A percentile compares a stretch with the other conserved stretches of the same genome.
Conservation (phyloP, 2,329 filamentous ascomycete genomes). For the Colletotrichum simmondsii region DNA sequence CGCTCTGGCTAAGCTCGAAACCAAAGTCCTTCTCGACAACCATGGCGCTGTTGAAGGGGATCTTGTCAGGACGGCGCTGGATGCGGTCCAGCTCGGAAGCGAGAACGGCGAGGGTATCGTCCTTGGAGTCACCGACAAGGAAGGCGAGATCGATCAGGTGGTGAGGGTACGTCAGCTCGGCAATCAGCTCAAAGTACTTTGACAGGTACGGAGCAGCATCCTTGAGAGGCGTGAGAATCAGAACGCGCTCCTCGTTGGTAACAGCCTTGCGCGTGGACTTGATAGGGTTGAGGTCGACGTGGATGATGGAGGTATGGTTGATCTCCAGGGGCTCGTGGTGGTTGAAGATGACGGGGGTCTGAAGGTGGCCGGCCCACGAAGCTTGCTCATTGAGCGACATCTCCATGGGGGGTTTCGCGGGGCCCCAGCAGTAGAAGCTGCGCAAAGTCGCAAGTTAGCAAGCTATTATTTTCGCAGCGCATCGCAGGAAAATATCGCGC, state of each 20-base stretch:
- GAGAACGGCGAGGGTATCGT: conserved; percentile 91
- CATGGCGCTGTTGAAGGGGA: conserved; percentile 85
- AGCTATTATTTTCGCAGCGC: not conserved
- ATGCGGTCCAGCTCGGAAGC: conserved; percentile 87
- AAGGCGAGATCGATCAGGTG: conserved; percentile 95
- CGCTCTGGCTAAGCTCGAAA: conserved; percentile 77
- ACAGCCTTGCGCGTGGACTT: conserved; percentile 82
- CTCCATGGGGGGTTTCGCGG: conserved; percentile 93
- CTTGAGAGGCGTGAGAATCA: conserved; percentile 92
- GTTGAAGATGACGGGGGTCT: conserved; percentile 96
- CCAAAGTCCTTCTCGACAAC: conserved; percentile 95
- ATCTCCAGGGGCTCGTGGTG: conserved; percentile 89
- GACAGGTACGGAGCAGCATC: conserved; percentile 85
- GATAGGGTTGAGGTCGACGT: conserved; percentile 87
- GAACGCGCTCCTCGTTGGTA: conserved; percentile 84
- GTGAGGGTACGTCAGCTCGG: conserved; percentile 92
- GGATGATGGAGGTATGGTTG: conserved; percentile 82
- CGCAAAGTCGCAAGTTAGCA: conserved; percentile 15
- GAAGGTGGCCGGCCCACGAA: conserved; percentile 87
- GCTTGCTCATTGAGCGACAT: conserved; percentile 93
- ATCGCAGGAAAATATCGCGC: not conserved
- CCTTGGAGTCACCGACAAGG: conserved; percentile 89
- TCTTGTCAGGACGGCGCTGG: conserved; percentile 81
- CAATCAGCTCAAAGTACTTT: conserved; percentile 93
- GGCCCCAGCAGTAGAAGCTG: conserved; percentile 98